Conservation (phyloP, 805 yeast species). For the Maudiozyma saulgeensis region DNA sequence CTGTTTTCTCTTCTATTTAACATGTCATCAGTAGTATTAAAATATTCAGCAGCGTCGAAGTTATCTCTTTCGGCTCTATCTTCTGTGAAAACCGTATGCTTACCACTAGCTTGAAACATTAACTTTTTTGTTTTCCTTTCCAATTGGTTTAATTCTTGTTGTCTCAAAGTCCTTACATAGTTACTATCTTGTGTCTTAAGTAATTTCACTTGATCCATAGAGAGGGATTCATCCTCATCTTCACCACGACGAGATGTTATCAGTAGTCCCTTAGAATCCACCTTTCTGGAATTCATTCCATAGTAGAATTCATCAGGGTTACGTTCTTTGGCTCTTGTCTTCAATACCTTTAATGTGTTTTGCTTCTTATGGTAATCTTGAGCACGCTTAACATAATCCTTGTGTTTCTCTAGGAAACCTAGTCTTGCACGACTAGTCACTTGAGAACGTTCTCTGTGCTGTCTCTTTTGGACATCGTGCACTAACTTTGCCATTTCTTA, state of each 20-base stretch:
- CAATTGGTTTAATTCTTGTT: slow-evolving; percentile 57
- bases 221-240: slow-evolving; percentile 41
- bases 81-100: slow-evolving; percentile 82
- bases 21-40: slow-evolving; percentile 60
- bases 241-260: slow-evolving; percentile 45
- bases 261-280: slow-evolving; percentile 63
- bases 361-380: slow-evolving; percentile 52
- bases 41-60: slow-evolving; percentile 57
- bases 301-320: slow-evolving; percentile 96
- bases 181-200: slow-evolving; percentile 86
- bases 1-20: slow-evolving; percentile 63
- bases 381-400: slow-evolving; percentile 69
- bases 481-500: slow-evolving; percentile 63
- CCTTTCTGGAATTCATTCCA: slow-evolving; percentile 68
- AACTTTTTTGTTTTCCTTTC: slow-evolving; percentile 39
- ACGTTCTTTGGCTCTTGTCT: slow-evolving; percentile 58
- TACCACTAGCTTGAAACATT: slow-evolving; percentile 50
- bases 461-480: slow-evolving; percentile 90
- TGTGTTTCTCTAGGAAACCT: slow-evolving; percentile 90
- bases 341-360: slow-evolving; percentile 54
- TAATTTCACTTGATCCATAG: slow-evolving; percentile 68
- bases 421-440: slow-evolving; percentile 59
- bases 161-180: slow-evolving; percentile 69
- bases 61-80: slow-evolving; percentile 41
- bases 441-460: slow-evolving; percentile 91